Base-by-base conservation (phyloP, 208 protist genomes). In the Wallacemonas collosoma region DNA sequence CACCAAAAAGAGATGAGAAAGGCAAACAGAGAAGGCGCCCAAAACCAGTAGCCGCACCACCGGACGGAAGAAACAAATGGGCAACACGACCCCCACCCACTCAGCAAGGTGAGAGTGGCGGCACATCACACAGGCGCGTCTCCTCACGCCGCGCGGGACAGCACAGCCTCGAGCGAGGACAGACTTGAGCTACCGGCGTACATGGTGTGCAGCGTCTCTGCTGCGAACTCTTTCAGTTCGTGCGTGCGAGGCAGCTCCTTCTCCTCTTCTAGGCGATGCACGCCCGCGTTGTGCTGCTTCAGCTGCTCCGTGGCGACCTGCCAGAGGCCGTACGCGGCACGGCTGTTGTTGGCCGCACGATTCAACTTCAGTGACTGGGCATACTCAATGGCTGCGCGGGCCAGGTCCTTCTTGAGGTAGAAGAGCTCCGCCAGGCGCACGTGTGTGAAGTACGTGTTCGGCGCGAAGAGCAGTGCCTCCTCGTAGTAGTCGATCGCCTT, bases 331-430 rank as follows among this genome's bases (percentile, higher is more conserved):
- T 94, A 94, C 14, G 87, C 87, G 11, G 88, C 85, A 11, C 91
- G 86, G 8, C 80, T 66, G 79, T 96, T 96, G 79, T 96, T 96
- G 9, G 75, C 53, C 58, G 83, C 68, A 38, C 70, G 61, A 68
- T 96, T 96, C 58, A 90, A 75, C 11, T 82, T 82, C 26, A 96
- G 85, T 43, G 91, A 93, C 79, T 94, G 88, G 14, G 91, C 60
- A 80, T 92, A 96, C 80, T 87, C 83, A 15, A 83, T 65, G 26
- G 80, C 77, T 60, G 77, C 73, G 47, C 82, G 84, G 15, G 61
- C 72, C 57, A 88, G 76, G 55, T 94, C 82, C 51, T 86, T 85
- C 68, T 81, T 79, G 55, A 80, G 77, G 82, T 93, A 94, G 48
- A 81, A 86, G 14, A 96, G 75, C 81, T 96, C 91, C 9, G 75